Evolutionary conservation across 345 rosid species (phyloP), one percentile per base, ranked within the genome.

Genomic region (Eucalyptus fibrosa): DNA sequence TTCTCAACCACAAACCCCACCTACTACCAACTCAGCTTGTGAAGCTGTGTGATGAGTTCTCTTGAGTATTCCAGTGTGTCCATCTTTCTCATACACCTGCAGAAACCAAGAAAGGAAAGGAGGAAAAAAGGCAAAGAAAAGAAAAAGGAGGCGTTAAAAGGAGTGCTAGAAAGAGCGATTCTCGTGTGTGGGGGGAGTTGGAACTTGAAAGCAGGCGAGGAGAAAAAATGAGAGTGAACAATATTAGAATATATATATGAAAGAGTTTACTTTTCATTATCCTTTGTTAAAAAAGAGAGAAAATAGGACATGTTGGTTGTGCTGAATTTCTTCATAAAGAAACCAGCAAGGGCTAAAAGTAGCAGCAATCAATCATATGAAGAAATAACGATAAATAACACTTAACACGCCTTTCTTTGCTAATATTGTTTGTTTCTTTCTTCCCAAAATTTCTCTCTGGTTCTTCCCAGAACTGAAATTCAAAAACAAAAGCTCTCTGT

Each of bases 1-100:
- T 93, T 93, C 95, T 93, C 95, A 92, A 92, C 94, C 93, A 92
- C 93, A 93, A 91, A 32, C 93, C 88, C 91, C 86, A 91, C 95
- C 94, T 87, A 94, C 93, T 88, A 90, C 92, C 92, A 88, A 88
- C 91, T 83, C 92, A 87, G 86, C 90, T 81, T 87, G 72, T 77
- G 89, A 89, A 87, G 92, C 87, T 87, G 90, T 88, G 90, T 89
- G 86, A 93, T 90, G 60, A 91, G 89, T 50, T 62, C 90, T 89
- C 11, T 40, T 12, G 47, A 40, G 85, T 77, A 77, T 40, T 40
- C 85, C 85, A 89, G 50, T 56, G 50, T 50, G 88, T 45, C 81
- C 77, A 69, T 83, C 91, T 91, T 90, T 91, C 91, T 90, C 88
- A 86, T 55, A 55, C 88, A 92, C 96, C 96, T 97, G 97, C 94